A percentile compares a stretch with the other conserved stretches of the same genome.
These are phyloP conservation scores for Solanum hybrid DNA, from an alignment of 305 asterid species.

Conservation along the genomic window DNA sequence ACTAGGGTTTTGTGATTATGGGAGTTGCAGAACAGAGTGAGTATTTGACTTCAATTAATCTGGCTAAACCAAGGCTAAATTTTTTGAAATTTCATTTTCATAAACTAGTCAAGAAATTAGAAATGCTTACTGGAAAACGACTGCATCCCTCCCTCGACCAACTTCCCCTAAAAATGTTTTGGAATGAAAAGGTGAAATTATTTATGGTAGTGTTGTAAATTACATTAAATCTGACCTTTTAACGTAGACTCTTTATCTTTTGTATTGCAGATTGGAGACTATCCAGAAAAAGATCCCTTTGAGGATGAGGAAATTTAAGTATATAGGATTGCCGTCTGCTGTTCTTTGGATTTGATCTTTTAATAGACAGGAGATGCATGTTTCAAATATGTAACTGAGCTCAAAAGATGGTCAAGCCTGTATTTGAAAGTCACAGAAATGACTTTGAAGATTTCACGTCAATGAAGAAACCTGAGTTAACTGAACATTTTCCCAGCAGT, in stretches of 20 bases:
- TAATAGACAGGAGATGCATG: not conserved
- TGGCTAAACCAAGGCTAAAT: not conserved
- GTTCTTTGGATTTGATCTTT: not conserved
- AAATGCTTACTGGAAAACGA: not conserved
- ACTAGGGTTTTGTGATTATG: not conserved
- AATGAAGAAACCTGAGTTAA: not conserved
- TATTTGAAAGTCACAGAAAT: not conserved
- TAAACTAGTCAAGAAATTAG: not conserved
- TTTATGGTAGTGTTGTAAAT: not conserved
- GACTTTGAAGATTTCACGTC: not conserved
- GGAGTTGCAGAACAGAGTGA: not conserved
- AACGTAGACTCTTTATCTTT: not conserved
- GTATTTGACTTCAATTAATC: not conserved
- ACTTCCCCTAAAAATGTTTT: not conserved
- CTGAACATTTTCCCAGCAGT: not conserved
- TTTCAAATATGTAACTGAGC: not conserved
- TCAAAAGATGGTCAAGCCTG: not conserved
- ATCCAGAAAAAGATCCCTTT: conserved; percentile 82
- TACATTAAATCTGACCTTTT: not conserved
- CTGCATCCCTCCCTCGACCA: not conserved
- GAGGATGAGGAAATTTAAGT: conserved; percentile 81
- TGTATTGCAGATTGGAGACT: conserved; percentile 68
- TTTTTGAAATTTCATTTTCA: not conserved
- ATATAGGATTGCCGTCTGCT: not conserved
- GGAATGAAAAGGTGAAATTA: not conserved